A percentile compares a stretch with the other conserved stretches of the same genome.
phyloP scores from a whole-genome alignment of 2,329 filamentous ascomycete species.

The Emmonsiellopsis sp. region DNA sequence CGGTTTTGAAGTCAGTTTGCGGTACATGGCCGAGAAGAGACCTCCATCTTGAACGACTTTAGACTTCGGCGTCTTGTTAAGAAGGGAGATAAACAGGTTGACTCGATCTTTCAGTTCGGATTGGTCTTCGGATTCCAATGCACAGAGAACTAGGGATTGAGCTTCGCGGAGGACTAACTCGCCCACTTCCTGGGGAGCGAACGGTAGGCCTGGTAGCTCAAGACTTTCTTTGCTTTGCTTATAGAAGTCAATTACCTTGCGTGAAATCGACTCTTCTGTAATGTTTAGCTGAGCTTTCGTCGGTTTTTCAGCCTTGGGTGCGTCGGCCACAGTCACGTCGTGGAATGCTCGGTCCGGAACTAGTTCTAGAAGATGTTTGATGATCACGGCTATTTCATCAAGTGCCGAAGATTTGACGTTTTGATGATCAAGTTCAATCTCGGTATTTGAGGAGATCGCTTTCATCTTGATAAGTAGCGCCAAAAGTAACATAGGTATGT shows the following conservation, averaged over 20 bases:
- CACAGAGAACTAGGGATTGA: constrained; percentile 25
- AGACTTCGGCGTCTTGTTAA: constrained; percentile 31
- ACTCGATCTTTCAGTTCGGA: constrained; percentile 48
- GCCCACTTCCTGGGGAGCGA: constrained; percentile 46
- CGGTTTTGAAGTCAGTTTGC: constrained; percentile 14
- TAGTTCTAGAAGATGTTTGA: constrained; percentile 50
- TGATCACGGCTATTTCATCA: constrained; percentile 32
- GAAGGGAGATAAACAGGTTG: constrained; percentile 47
- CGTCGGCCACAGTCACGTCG: background rate
- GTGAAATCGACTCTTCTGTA: constrained; percentile 40
- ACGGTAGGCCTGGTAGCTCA: constrained; percentile 53
- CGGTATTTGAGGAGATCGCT: constrained; percentile 17
- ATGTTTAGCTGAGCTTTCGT: constrained; percentile 6
- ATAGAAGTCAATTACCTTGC: constrained; percentile 58
- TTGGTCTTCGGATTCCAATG: constrained; percentile 17
- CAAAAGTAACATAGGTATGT: constrained; percentile 69
- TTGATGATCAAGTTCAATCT: constrained; percentile 10
- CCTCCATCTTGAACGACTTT: constrained; percentile 23
- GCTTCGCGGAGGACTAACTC: constrained; percentile 56
- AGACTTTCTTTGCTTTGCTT: constrained; percentile 60
- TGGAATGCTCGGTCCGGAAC: constrained; percentile 55
- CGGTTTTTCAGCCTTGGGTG: background rate
- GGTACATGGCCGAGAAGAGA: constrained; percentile 26
- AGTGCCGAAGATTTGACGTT: constrained; percentile 17
- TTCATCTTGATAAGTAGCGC: constrained; percentile 46